These are phyloP conservation scores for Salix viminalis DNA, from an alignment of 345 rosid genomes.

Conservation along the genomic window DNA sequence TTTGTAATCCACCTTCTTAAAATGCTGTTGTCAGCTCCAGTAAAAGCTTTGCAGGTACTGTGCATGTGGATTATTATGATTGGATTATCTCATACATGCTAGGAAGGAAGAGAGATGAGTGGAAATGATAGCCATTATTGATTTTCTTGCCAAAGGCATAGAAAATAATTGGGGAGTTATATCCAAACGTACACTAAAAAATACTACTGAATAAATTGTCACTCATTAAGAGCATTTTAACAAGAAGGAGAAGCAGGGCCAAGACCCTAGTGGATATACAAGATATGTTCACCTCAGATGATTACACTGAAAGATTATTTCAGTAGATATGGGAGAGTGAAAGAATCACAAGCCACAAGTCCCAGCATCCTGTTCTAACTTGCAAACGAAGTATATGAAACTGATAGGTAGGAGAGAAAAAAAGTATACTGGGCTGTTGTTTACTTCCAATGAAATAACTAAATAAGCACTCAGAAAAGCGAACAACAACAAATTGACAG, in stretches of 20 bases:
- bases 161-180: neutral
- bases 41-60: slow-evolving; percentile 67
- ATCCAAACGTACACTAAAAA: no score
- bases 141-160: neutral
- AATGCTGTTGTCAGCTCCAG: slow-evolving; percentile 67
- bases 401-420: neutral
- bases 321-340: neutral
- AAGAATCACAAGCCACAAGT: neutral
- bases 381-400: neutral
- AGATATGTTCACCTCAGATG: neutral
- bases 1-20: slow-evolving; percentile 52
- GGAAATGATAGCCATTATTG: neutral
- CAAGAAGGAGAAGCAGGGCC: neutral
- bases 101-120: neutral
- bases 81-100: neutral
- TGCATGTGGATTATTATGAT: slow-evolving; percentile 39
- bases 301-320: neutral
- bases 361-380: neutral
- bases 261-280: neutral
- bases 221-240: neutral
- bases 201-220: neutral
- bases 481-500: neutral
- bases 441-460: neutral
- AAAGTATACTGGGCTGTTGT: neutral
- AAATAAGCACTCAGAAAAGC: neutral